Evolutionary conservation across 2,329 filamentous ascomycete genomes (phyloP).

Genomic region (Dothistroma septosporum): DNA sequence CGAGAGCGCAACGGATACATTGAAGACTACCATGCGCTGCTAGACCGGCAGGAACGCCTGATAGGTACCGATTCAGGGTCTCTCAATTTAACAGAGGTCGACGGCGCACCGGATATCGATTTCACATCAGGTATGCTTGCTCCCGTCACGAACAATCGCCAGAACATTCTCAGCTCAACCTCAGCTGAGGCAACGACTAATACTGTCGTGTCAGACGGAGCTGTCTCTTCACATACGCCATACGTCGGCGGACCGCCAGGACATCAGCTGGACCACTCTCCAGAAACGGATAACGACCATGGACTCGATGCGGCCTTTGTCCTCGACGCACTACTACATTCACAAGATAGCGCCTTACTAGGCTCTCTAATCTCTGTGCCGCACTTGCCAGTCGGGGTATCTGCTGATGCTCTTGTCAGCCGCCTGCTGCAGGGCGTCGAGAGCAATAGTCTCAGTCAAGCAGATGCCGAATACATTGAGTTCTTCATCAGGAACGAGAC

Average conservation of each 20-base stretch:
- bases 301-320: conserved; percentile 21
- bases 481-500: conserved; percentile 5
- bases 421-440: conserved; percentile 6
- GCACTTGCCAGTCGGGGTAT: neutral
- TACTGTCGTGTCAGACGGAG: neutral
- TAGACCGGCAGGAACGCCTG: conserved; percentile 26
- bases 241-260: conserved; percentile 15
- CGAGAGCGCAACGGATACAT: conserved; percentile 16
- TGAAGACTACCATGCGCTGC: conserved; percentile 31
- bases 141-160: neutral
- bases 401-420: neutral
- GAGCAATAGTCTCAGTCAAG: conserved; percentile 8
- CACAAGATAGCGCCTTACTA: neutral
- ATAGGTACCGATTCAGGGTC: neutral
- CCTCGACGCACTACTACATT: conserved; percentile 9
- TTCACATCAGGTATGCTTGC: conserved; percentile 6
- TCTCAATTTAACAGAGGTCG: neutral
- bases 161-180: neutral
- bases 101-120: conserved; percentile 9
- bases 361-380: neutral
- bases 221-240: neutral
- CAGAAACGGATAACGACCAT: conserved; percentile 18
- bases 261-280: conserved; percentile 18
- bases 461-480: conserved; percentile 13
- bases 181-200: neutral